phyloP scores from a whole-genome alignment of 2,329 filamentous ascomycete species.

The Dactylellina drechsleri region DNA sequence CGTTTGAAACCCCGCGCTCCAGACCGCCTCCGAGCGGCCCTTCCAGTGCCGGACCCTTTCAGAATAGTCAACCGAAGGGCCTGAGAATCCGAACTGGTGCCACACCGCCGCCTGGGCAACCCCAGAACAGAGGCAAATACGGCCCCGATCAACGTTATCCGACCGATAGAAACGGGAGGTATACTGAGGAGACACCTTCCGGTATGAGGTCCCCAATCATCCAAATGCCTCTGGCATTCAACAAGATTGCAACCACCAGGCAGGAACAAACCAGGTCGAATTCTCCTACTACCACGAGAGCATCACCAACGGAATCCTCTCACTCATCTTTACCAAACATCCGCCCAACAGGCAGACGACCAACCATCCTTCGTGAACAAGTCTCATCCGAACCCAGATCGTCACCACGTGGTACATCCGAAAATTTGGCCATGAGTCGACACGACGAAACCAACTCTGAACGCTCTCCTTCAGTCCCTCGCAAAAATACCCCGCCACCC shows the following conservation, averaged over 20 bases:
- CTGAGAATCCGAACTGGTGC: conserved; percentile 53
- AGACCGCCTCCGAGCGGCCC: conserved; percentile 47
- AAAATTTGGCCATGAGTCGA: conserved; percentile 36
- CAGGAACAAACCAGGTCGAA: conserved; percentile 50
- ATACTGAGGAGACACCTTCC: conserved; percentile 33
- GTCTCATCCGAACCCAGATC: conserved; percentile 24
- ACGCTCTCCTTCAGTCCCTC: conserved; percentile 20
- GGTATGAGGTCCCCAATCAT: conserved; percentile 53
- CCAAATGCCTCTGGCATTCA: conserved; percentile 55
- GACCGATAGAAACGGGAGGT: conserved; percentile 50
- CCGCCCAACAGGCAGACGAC: conserved; percentile 43
- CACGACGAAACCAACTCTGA: conserved; percentile 34
- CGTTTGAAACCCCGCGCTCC: conserved; percentile 37
- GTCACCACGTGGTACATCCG: conserved; percentile 42
- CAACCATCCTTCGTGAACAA: conserved; percentile 51
- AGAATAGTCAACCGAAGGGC: conserved; percentile 49
- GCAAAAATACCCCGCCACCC: conserved; percentile 35
- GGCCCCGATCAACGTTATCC: conserved; percentile 43
- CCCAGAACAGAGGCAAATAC: conserved; percentile 47
- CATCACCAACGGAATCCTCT: conserved; percentile 47
- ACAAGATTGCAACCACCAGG: conserved; percentile 48
- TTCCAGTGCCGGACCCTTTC: conserved; percentile 44
- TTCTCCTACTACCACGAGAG: conserved; percentile 41
- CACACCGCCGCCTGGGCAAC: conserved; percentile 47
- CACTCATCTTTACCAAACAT: conserved; percentile 47